phyloP scores from a whole-genome alignment of 164 flowering plant species.

The Annona squamosa region DNA sequence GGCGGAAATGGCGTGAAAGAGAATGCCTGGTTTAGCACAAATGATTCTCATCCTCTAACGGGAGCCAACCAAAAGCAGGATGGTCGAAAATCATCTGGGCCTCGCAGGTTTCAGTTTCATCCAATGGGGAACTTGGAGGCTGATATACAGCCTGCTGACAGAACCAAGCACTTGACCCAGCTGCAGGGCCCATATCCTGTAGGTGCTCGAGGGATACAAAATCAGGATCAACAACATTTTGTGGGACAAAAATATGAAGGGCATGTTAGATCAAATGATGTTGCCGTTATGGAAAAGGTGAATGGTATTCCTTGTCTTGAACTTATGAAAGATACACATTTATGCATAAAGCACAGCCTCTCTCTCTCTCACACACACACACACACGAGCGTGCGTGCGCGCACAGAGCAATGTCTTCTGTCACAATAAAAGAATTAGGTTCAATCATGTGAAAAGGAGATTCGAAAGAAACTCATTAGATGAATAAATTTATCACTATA shows the following conservation, averaged over 20 bases:
- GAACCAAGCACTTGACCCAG: constrained; percentile 22
- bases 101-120: constrained; percentile 75
- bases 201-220: constrained; percentile 24
- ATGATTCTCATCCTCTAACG: constrained; percentile 21
- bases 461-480: too few species aligned
- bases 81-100: constrained; percentile 21
- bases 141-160: constrained; percentile 37
- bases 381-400: too few species aligned
- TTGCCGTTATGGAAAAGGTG: constrained; percentile 49
- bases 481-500: too few species aligned
- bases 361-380: not conserved
- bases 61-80: constrained; percentile 48
- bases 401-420: too few species aligned
- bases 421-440: too few species aligned
- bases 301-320: not conserved
- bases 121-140: constrained; percentile 78
- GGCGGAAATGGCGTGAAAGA: constrained; percentile 27
- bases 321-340: too few species aligned
- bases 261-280: constrained; percentile 23
- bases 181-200: constrained; percentile 31
- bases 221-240: constrained; percentile 28
- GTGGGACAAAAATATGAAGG: constrained; percentile 37
- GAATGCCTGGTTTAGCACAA: constrained; percentile 26
- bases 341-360: not conserved
- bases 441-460: too few species aligned